phyloP scores from a whole-genome alignment of 75 land plant genomes.

The Sequoia sempervirens region DNA sequence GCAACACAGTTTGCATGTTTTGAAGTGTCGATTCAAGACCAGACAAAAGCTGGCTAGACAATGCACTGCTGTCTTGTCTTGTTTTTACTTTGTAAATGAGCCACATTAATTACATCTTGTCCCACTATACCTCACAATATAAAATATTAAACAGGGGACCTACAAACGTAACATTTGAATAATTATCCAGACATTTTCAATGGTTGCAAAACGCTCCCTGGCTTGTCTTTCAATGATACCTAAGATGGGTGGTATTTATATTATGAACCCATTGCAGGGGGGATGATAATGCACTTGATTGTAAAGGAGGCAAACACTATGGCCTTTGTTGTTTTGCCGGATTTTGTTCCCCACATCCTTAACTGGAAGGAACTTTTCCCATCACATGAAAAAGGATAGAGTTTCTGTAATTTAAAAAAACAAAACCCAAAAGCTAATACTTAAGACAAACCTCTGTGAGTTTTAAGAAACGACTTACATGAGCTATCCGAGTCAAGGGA shows the following conservation, averaged over 20 bases:
- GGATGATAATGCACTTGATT: background rate
- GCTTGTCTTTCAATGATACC: background rate
- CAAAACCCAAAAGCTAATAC: background rate
- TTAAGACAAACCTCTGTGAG: background rate
- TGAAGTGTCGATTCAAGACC: background rate
- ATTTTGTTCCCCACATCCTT: background rate
- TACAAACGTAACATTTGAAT: no score
- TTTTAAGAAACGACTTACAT: conserved; percentile 23
- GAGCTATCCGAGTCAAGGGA: conserved; percentile 77
- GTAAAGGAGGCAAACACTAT: background rate
- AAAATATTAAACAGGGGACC: no score
- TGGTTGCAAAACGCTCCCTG: background rate
- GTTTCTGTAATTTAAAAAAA: background rate
- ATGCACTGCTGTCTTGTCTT: background rate
- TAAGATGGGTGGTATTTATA: background rate
- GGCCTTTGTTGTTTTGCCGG: background rate
- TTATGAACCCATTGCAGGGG: no score
- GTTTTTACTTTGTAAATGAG: background rate
- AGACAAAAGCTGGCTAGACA: background rate
- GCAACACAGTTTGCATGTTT: background rate
- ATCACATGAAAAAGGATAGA: background rate
- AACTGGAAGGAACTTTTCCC: background rate
- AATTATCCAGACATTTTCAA: no score
- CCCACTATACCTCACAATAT: background rate
- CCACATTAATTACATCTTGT: background rate